Evolutionary conservation across 2,329 filamentous ascomycete genomes (phyloP), one percentile per base, ranked within the genome.

Genomic region (Alternaria sp.): DNA sequence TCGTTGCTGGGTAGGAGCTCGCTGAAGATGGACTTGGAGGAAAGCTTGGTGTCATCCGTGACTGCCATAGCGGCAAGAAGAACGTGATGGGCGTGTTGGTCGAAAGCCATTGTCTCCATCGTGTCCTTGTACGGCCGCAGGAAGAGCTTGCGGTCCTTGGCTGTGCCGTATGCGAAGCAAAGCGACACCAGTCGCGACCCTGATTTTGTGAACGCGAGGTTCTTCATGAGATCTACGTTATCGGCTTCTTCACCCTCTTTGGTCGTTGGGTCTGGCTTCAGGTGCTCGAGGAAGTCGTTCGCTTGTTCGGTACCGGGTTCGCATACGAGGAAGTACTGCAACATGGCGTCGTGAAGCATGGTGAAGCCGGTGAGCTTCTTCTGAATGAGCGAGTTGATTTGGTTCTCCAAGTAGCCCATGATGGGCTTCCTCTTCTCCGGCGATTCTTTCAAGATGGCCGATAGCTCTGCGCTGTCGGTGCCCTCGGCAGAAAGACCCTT

Each of bases 291-390:
- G 76, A 97, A 97, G 72, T 97, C 94, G 30, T 86, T 92, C 45
- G 93, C 90, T 78, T 98, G 95, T 61, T 92, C 89, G 47, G 90
- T 92, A 4, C 91, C 94, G 5, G 88, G 84, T 68, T 91, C 90
- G 50, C 90, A 89, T 73, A 92, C 95, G 57, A 93, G 83, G 82
- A 95, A 97, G 81, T 97, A 99, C 79, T 99, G 95, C 63, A 97
- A 85, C 94, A 99, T 97, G 54, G 96, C 96, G 75, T 98, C 96
- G 80, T 99, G 96, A 20, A 99, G 88, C 87, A 99, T 96, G 3
- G 95, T 98, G 82, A 99, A 98, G 10, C 93, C 95, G 1, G 93
- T 96, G 82, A 96, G 90, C 82, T 96, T 96, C 87, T 99, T 99
- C 82, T 99, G 94, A 51, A 98, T 87, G 45, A 99, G 87, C 66